Conservation (phyloP, 257 asterid species). For the Mentha longifolia region DNA sequence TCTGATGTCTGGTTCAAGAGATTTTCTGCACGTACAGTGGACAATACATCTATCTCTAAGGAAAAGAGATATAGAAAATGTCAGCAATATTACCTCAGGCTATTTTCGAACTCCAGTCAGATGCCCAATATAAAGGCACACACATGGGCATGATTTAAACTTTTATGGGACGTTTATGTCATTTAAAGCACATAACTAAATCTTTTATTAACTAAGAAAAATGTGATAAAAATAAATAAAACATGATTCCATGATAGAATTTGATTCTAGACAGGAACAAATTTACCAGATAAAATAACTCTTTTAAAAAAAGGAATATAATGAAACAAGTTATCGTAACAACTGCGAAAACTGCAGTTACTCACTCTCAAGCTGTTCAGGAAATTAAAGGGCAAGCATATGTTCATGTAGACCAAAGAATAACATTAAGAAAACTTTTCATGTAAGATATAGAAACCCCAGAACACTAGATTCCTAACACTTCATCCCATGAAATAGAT, state of each 20-base stretch:
- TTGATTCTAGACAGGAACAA: slow-evolving; percentile 9
- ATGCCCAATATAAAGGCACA: not conserved
- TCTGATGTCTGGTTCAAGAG: too few species aligned
- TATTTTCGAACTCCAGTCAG: not conserved
- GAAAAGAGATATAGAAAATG: too few species aligned
- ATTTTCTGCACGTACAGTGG: too few species aligned
- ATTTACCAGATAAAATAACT: slow-evolving; percentile 10
- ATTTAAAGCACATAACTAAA: slow-evolving; percentile 17
- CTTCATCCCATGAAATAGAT: slow-evolving; percentile 35
- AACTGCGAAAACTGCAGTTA: not conserved
- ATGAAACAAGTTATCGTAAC: too few species aligned
- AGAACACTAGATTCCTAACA: slow-evolving; percentile 16
- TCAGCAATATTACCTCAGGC: slow-evolving; percentile 10
- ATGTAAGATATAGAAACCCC: slow-evolving; percentile 13
- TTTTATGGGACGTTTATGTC: not conserved
- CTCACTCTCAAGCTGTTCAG: not conserved
- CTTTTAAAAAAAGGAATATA: slow-evolving; percentile 6
- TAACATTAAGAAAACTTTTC: not conserved
- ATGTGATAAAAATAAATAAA: not conserved
- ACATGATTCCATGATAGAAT: not conserved
- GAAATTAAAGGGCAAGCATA: not conserved
- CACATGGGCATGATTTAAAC: slow-evolving; percentile 20
- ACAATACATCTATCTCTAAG: too few species aligned
- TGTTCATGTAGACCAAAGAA: slow-evolving; percentile 3
- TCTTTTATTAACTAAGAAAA: slow-evolving; percentile 6